A percentile compares a stretch with the other conserved stretches of the same genome.
Conservation (phyloP, 2,329 filamentous ascomycete species). For the Ceratocystis cacaofunesta region DNA sequence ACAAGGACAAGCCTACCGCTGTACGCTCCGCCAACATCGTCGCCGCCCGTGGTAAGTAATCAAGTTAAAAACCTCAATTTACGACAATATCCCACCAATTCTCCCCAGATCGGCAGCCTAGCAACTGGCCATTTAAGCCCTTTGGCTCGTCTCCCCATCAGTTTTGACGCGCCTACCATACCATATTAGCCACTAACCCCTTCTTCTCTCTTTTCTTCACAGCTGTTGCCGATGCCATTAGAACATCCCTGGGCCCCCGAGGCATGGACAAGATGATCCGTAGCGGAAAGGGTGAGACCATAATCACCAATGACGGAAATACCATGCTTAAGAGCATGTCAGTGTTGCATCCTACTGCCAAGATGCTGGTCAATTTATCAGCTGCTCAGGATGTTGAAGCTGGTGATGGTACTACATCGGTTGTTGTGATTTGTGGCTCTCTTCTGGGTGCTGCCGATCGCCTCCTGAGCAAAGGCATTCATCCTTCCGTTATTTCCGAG, state of each 20-base stretch:
- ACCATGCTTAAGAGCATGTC: slow-evolving; percentile 99
- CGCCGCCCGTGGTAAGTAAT: slow-evolving; percentile 65
- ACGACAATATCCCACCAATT: background rate
- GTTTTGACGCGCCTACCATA: background rate
- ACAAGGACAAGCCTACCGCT: slow-evolving; percentile 97
- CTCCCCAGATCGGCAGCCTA: no score
- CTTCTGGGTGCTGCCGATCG: slow-evolving; percentile 86
- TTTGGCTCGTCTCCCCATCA: background rate
- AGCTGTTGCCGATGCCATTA: slow-evolving; percentile 95
- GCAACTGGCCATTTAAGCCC: background rate
- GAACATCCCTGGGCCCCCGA: slow-evolving; percentile 87
- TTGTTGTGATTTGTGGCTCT: slow-evolving; percentile 94
- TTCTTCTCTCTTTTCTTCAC: slow-evolving; percentile 17
- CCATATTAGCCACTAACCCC: background rate
- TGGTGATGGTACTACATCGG: slow-evolving; percentile 93
- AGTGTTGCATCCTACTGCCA: slow-evolving; percentile 97
- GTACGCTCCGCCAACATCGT: slow-evolving; percentile 95
- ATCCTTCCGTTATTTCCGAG: slow-evolving; percentile 95
- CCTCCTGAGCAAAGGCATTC: slow-evolving; percentile 81
- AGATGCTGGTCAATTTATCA: slow-evolving; percentile 96
- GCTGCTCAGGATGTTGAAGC: slow-evolving; percentile 97
- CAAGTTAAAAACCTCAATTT: background rate
- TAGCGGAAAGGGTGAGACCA: slow-evolving; percentile 88
- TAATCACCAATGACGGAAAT: slow-evolving; percentile 99
- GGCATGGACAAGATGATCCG: slow-evolving; percentile 99